phyloP scores from a whole-genome alignment of 169 alveolate species.

The Besnoitia besnoiti region DNA sequence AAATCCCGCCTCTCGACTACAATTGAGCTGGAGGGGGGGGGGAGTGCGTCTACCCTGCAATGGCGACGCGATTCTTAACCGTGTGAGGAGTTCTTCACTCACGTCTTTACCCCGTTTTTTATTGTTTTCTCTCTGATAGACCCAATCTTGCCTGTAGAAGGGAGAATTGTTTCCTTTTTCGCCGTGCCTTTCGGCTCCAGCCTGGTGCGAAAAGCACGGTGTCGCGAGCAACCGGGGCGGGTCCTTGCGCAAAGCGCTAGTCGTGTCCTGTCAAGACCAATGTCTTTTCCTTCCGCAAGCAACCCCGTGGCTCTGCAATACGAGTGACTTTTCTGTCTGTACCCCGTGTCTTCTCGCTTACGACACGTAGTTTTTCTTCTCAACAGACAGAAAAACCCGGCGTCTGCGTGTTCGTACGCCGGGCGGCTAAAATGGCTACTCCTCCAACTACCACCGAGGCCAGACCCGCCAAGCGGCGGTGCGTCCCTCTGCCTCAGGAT shows the following conservation, averaged over 20 bases:
- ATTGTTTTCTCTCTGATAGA: background rate
- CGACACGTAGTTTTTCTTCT: background rate
- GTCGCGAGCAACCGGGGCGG: background rate
- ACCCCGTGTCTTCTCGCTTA: background rate
- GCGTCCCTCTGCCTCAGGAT: background rate
- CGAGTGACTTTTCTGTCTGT: background rate
- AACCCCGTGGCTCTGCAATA: too few species aligned
- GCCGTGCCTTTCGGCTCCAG: too few species aligned
- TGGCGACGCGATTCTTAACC: too few species aligned
- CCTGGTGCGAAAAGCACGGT: background rate
- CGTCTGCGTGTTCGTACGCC: background rate
- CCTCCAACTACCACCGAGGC: background rate
- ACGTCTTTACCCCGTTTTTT: too few species aligned
- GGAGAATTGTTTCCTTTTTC: background rate
- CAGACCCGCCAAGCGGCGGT: constrained; percentile 9
- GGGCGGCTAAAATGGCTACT: background rate
- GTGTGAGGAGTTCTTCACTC: too few species aligned
- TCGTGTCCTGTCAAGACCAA: background rate
- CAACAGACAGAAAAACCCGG: too few species aligned
- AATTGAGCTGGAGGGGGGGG: background rate
- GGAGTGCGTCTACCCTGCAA: background rate
- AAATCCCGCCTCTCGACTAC: background rate
- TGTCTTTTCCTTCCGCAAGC: background rate
- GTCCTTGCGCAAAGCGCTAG: background rate
- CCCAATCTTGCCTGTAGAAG: background rate